Evolutionary conservation across 495 filamentous ascomycete genomes (phyloP).

Genomic region (Daldinia grandis): DNA sequence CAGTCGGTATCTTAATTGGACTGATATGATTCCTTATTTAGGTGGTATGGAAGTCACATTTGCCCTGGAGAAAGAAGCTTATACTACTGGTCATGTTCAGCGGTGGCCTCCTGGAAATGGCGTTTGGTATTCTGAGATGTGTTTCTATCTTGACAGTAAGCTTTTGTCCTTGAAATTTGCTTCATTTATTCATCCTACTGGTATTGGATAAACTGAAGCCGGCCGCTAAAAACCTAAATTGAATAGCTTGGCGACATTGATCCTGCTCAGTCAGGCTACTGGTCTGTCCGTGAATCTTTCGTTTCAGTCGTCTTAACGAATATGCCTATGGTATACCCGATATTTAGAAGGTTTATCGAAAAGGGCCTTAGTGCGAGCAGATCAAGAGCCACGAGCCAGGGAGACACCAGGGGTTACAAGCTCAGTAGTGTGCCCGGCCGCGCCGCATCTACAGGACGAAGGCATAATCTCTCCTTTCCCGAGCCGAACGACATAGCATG

Average conservation of each 20-base stretch:
- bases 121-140: conserved; percentile 66
- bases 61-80: conserved; percentile 60
- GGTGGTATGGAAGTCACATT: conserved; percentile 63
- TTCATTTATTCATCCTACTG: conserved; percentile 11
- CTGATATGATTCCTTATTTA: conserved; percentile 29
- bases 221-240: not conserved
- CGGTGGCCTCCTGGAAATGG: conserved; percentile 67
- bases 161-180: not conserved
- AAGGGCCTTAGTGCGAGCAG: conserved; percentile 41
- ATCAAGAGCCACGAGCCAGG: conserved; percentile 15
- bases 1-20: conserved; percentile 13
- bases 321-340: conserved; percentile 67
- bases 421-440: conserved; percentile 31
- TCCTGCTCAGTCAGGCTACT: conserved; percentile 62
- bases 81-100: conserved; percentile 66
- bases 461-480: conserved; percentile 53
- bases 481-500: conserved; percentile 51
- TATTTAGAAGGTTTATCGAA: conserved; percentile 46
- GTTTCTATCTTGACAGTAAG: conserved; percentile 64
- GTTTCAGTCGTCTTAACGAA: conserved; percentile 68
- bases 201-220: not conserved
- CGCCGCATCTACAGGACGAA: conserved; percentile 44
- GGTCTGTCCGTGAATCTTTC: conserved; percentile 71
- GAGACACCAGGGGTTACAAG: conserved; percentile 33
- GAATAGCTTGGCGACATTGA: conserved; percentile 54